Conservation (phyloP, 2,329 filamentous ascomycete species). For the Arthrobotrys musiformis region DNA sequence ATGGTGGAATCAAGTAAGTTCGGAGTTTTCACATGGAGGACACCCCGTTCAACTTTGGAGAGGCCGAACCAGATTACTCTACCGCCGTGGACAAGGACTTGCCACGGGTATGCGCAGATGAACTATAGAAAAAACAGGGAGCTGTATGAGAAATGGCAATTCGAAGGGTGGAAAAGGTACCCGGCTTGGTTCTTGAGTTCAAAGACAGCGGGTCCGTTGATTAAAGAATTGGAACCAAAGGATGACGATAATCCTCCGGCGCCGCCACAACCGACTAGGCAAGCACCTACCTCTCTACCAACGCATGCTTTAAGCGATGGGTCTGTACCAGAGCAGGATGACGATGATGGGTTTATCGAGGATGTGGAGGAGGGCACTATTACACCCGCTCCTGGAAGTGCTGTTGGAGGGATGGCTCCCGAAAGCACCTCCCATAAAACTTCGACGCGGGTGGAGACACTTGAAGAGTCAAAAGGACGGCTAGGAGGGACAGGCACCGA, state of each 20-base stretch:
- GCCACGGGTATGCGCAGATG: conserved; percentile 6
- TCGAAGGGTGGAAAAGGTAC: conserved; percentile 10
- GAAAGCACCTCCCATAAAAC: too few relatives aligned
- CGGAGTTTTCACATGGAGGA: conserved; percentile 27
- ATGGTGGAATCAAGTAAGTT: not conserved
- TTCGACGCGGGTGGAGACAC: too few relatives aligned
- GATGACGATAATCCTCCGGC: not conserved
- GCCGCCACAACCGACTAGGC: not conserved
- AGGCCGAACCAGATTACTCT: not conserved
- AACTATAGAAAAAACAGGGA: not conserved
- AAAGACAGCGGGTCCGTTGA: not conserved
- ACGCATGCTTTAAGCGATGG: not conserved
- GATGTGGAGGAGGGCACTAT: not conserved
- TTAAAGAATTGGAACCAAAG: not conserved
- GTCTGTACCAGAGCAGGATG: not conserved
- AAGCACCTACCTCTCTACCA: too few relatives aligned
- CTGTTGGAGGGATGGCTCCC: not conserved
- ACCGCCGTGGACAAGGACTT: not conserved
- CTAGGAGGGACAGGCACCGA: too few relatives aligned
- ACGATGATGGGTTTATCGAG: conserved; percentile 30
- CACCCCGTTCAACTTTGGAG: not conserved
- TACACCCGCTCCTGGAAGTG: not conserved
- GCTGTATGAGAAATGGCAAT: conserved; percentile 31
- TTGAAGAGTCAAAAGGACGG: too few relatives aligned
- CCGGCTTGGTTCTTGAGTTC: not conserved